Evolutionary conservation across 1,284 basidiomycete species (phyloP), one percentile per base, ranked within the genome.

Genomic region (Ustilago loliicola): DNA sequence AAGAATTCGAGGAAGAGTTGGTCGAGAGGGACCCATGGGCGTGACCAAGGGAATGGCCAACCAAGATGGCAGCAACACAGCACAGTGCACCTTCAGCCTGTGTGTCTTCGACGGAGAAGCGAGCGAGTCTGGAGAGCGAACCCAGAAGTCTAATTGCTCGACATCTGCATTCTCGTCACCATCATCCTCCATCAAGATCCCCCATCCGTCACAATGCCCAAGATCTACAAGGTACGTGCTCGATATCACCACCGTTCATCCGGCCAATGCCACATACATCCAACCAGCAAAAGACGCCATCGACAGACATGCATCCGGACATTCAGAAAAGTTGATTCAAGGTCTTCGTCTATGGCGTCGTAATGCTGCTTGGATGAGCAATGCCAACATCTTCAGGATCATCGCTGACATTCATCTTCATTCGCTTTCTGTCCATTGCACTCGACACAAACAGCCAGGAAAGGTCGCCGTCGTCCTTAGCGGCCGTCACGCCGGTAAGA

Each of bases 371-470:
- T 52, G 51, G 19, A 50, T 21, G 50, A 50, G 11, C 42, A 42
- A 13, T 11, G n/a, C 42, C 56, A 21, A 21, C 42, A 21, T 38
- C 30, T 9, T 34, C 56, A 29, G 23, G 23, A 53, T 30, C 57
- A 61, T 57, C 10, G 27, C 66, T 69, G 55, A 62, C 59, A 34
- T 32, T 51, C 21, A 15, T 23, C 27, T 60, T 15, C 19, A 21
- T 57, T n/a, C 51, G 17, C n/a, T 4, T 57, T n/a, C 29, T n/a
- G 19, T 34, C 13, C 36, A 21, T 45, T 25, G 25, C 42, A 19
- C 34, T 63, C 27, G 83, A 77, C 80, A 95, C 88, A 95, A 94
- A 92, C 97, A 98, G 91, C 93, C 96, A 88, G 96, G 96, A 89
- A 98, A 98, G 92, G 95, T 95, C 86, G 83, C 87, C 66, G 81